Evolutionary conservation across 345 rosid genomes (phyloP), one percentile per base, ranked within the genome.

Genomic region (Citrus unshiu): DNA sequence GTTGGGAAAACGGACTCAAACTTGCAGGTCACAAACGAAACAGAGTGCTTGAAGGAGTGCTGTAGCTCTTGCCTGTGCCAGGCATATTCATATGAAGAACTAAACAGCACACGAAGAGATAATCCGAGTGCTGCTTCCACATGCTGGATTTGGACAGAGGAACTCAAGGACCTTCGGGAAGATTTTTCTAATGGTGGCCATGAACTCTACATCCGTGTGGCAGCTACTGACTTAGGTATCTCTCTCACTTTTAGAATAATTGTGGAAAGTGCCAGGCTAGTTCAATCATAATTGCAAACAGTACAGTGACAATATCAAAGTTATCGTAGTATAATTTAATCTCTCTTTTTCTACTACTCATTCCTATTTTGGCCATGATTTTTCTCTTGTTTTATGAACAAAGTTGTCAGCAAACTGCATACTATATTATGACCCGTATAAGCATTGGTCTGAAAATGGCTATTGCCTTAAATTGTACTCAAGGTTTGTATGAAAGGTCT

Each of bases 381-480:
- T 29, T 29, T 63, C 35, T 30, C 67, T 29, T 1, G 7, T 29
- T 63, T 29, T 30, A 29, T 30, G 67, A 14, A 32, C 18, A 63
- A 43, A 29, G 37, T 29, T 5, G 37, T 29, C 16, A 29, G 67
- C 7, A 63, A 29, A 29, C 22, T 6, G 67, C 10, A 43, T 43
- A 43, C 0, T 43, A 2, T 10, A 10, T 29, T 43, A 43, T 43
- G 49, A 43, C 49, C 49, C 49, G 13, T 43, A 43, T 43, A 43
- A 30, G 4, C 22, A 63, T 14, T 14, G 10, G 37, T 30, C 34
- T 30, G 9, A 30, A 63, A 29, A 43, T 29, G 97, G 22, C 30
- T 63, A 87, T 88, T 81, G 80, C 43, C 62, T 21, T 91, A 35
- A 88, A 85, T 60, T 92, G 90, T 65, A 84, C 87, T 37, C 70